Evolutionary conservation across 352 stramenopile genomes (phyloP), one percentile per base, ranked within the genome.

Genomic region (Bremia lactucae): DNA sequence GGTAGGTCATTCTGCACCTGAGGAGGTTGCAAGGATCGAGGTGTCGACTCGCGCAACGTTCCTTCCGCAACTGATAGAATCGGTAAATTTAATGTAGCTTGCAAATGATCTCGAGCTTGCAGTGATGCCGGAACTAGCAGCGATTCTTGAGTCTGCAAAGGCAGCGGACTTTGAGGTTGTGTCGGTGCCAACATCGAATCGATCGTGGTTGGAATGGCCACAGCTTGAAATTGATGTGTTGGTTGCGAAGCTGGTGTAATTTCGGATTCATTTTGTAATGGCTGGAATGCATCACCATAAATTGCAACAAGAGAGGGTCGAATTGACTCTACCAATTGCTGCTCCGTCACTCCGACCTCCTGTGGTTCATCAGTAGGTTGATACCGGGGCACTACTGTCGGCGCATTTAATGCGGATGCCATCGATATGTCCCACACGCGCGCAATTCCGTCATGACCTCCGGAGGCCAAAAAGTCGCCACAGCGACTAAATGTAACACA

Each of bases 371-470:
- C 55, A 13, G 61, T 72, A 20, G 68, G 68, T 25, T 81, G 68
- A 28, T 70, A 81, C 24, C 66, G 58, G 26, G 68, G 68, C 14
- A 72, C 46, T 13, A 74, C 66, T 11, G 59, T 61, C 43, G 68
- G 68, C 2, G 65, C 68, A 24, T 78, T 48, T 6, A 65, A 52
- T 13, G 56, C 42, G 15, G 60, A 73, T 28, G 73, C 55, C 15
- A 82, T 53, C 6, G 69, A 79, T 33, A 87, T 78, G 55, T 84
- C 65, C 92, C 89, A 98, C 16, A 98, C 66, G 16, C 88, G 74
- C 28, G 72, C 86, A 11, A 97, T 76, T 33, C 87, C 91, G 68
- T 98, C 93, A 61, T 97, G 86, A 5, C 83, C 85, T 4, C 92
- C 94, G 20, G 93, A 96, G 3, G 86, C 84, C 38, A 98, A 83